A percentile compares a stretch with the other conserved stretches of the same genome.
Conservation (phyloP, 2,329 filamentous ascomycete genomes). For the Tolypocladium tundrense region DNA sequence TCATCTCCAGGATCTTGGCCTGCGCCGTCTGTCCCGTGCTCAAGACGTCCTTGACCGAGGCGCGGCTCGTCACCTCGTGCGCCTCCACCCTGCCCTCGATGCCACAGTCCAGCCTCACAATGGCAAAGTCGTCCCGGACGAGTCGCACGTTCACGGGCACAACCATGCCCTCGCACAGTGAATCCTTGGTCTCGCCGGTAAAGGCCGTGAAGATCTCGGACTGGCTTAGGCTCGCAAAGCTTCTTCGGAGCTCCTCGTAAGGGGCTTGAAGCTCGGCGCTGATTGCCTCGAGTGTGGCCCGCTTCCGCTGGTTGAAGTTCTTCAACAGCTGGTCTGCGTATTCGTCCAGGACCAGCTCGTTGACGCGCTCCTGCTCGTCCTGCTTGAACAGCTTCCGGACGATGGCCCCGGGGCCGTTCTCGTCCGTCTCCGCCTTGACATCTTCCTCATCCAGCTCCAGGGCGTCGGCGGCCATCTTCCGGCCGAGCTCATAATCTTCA, state of each 20-base stretch:
- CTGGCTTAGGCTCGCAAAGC: slow-evolving; percentile 58
- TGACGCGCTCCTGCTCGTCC: slow-evolving; percentile 87
- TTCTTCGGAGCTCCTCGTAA: slow-evolving; percentile 85
- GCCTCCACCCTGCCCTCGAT: slow-evolving; percentile 82
- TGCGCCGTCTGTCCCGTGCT: slow-evolving; percentile 74
- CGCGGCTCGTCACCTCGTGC: slow-evolving; percentile 67
- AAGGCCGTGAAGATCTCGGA: slow-evolving; percentile 94
- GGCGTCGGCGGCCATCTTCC: slow-evolving; percentile 97
- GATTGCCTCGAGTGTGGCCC: slow-evolving; percentile 91
- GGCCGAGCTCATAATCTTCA: slow-evolving; percentile 94
- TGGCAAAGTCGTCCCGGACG: slow-evolving; percentile 84
- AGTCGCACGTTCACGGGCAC: slow-evolving; percentile 80
- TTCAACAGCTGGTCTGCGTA: slow-evolving; percentile 92
- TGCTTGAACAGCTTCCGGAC: slow-evolving; percentile 93
- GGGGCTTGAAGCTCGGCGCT: slow-evolving; percentile 85
- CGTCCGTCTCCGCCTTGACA: slow-evolving; percentile 85
- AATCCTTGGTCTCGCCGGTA: slow-evolving; percentile 82
- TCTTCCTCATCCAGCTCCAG: slow-evolving; percentile 96
- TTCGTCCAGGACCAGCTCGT: slow-evolving; percentile 90
- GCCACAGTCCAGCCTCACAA: slow-evolving; percentile 87
- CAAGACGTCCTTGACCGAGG: slow-evolving; percentile 64
- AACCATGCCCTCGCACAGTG: slow-evolving; percentile 82
- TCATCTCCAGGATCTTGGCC: slow-evolving; percentile 79
- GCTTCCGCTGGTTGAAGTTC: slow-evolving; percentile 89
- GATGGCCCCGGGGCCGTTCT: slow-evolving; percentile 81